Percentiles rank a stretch among this genome's conserved stretches.
Evolutionary conservation across 305 asterid species (phyloP).

Genomic region (Ilex paraguariensis): DNA sequence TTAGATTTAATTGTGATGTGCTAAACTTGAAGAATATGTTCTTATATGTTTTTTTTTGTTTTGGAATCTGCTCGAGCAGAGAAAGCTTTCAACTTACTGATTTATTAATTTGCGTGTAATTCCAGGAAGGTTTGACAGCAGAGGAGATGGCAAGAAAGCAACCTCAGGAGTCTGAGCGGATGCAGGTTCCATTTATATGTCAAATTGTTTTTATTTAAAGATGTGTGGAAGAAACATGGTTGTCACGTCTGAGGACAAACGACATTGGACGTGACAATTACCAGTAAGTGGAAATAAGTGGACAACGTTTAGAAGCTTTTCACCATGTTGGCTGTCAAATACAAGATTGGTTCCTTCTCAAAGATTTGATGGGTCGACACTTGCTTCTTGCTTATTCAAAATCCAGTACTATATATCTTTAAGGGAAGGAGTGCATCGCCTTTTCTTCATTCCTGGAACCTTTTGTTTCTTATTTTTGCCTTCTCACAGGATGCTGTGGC

Average conservation of each 20-base stretch:
- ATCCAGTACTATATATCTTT: too few species aligned
- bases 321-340: too few species aligned
- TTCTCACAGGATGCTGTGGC: too few species aligned
- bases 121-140: slow-evolving; percentile 72
- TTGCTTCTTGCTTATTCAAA: too few species aligned
- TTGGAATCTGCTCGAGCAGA: neutral
- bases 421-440: too few species aligned
- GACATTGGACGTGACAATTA: neutral
- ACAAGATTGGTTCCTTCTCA: too few species aligned
- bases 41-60: neutral
- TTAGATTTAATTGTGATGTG: neutral
- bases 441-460: too few species aligned
- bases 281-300: too few species aligned
- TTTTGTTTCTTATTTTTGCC: too few species aligned
- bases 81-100: neutral
- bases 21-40: neutral
- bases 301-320: neutral
- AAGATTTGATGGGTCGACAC: too few species aligned
- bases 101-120: neutral
- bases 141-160: slow-evolving; percentile 62
- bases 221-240: neutral
- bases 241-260: neutral
- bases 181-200: slow-evolving; percentile 1
- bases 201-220: neutral
- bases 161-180: slow-evolving; percentile 57